These are phyloP conservation scores for Aphanomyces stellatus DNA, from an alignment of 352 stramenopile genomes.

Conservation along the genomic window DNA sequence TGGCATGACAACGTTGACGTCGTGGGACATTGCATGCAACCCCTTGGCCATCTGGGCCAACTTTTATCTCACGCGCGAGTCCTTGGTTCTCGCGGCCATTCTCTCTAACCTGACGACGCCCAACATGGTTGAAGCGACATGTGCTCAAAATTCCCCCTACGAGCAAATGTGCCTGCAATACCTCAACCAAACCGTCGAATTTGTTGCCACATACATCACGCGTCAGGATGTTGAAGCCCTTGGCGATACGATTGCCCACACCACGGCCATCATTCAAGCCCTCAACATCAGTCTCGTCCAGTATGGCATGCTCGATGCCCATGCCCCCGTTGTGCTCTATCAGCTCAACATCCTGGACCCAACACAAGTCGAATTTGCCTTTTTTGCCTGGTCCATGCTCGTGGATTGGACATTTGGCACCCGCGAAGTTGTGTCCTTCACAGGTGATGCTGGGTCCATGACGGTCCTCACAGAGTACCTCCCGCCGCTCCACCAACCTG, in stretches of 20 bases:
- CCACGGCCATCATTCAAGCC: background rate
- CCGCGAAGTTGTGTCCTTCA: no score
- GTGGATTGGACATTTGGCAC: background rate
- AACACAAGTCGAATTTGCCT: background rate
- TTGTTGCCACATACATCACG: background rate
- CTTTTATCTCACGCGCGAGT: background rate
- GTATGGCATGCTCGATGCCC: background rate
- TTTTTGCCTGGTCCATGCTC: background rate
- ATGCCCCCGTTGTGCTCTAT: background rate
- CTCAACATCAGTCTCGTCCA: background rate
- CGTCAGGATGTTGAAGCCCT: background rate
- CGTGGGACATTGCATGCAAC: background rate
- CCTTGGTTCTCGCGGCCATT: background rate
- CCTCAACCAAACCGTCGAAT: background rate
- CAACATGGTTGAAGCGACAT: background rate
- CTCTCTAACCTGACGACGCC: background rate
- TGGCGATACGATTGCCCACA: background rate
- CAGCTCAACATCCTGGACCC: background rate
- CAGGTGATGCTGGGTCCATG: no score
- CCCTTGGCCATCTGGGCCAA: background rate
- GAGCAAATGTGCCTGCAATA: background rate
- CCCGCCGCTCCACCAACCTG: no score
- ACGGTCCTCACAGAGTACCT: no score
- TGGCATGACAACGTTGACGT: background rate
- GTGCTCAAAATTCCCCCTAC: background rate